These are phyloP conservation scores for Grigorovia transvaalensis DNA, from an alignment of 805 yeast species.

Conservation along the genomic window DNA sequence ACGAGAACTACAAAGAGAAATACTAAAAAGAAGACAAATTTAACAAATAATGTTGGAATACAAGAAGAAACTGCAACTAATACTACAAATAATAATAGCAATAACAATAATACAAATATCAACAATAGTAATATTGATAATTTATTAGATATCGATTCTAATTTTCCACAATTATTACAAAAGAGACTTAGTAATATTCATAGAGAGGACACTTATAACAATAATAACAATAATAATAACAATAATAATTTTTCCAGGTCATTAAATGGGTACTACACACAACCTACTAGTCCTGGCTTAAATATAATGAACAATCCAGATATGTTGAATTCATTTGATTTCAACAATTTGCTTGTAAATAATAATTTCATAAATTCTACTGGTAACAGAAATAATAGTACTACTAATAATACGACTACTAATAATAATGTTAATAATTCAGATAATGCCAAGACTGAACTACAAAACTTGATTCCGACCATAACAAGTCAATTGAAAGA, in stretches of 20 bases:
- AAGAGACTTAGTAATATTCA: conserved; percentile 19
- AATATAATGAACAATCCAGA: conserved; percentile 2
- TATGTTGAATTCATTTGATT: neutral
- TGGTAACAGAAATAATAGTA: neutral
- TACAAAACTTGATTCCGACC: neutral
- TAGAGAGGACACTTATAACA: conserved; percentile 5
- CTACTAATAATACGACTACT: neutral
- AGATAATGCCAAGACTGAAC: neutral
- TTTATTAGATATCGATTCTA: conserved; percentile 13
- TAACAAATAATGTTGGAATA: neutral
- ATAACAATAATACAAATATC: conserved; percentile 2
- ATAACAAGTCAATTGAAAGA: conserved; percentile 15
- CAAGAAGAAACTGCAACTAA: neutral
- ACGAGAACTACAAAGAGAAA: neutral
- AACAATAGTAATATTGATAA: neutral
- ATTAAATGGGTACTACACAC: conserved; percentile 24
- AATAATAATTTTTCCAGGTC: conserved; percentile 11
- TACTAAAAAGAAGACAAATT: neutral
- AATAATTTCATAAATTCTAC: too few species aligned
- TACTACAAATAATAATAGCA: neutral
- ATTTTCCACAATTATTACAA: conserved; percentile 23
- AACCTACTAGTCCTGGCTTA: conserved; percentile 26
- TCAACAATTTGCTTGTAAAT: neutral
- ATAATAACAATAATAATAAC: neutral
- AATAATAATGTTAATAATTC: too few species aligned